phyloP scores from a whole-genome alignment of 805 yeast genomes.

The Metschnikowia orientalis region DNA sequence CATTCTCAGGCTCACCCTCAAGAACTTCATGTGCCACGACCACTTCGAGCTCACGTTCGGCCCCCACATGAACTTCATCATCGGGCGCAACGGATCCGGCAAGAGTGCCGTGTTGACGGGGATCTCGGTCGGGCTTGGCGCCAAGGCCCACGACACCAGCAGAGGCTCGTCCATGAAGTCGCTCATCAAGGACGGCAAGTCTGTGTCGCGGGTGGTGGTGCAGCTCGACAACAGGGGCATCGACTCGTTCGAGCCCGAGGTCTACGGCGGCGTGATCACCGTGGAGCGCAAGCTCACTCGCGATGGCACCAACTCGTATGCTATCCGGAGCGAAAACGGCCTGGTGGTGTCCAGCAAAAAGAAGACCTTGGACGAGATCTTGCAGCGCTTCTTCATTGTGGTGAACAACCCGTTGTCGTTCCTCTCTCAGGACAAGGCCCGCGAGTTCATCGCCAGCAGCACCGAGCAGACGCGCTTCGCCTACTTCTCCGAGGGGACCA shows the following conservation, averaged over 20 bases:
- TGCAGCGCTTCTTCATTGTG: conserved; percentile 68
- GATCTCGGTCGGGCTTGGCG: conserved; percentile 81
- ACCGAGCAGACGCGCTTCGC: conserved; percentile 67
- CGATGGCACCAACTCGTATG: conserved; percentile 51
- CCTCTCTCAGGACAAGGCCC: conserved; percentile 89
- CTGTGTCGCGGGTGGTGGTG: conserved; percentile 63
- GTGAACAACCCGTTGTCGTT: conserved; percentile 91
- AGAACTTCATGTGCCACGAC: conserved; percentile 88
- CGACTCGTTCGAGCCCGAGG: conserved; percentile 60
- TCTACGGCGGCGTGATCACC: conserved; percentile 63
- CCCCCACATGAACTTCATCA: conserved; percentile 77
- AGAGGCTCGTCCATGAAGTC: conserved; percentile 71
- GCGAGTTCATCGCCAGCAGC: conserved; percentile 78
- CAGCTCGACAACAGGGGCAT: conserved; percentile 59
- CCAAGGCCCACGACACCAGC: conserved; percentile 80
- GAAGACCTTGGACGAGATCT: conserved; percentile 60
- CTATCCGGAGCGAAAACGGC: conserved; percentile 49
- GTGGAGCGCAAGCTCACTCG: conserved; percentile 63
- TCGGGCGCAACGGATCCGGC: conserved; percentile 90
- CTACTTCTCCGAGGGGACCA: conserved; percentile 77
- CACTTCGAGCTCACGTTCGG: conserved; percentile 72
- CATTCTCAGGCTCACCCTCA: conserved; percentile 56
- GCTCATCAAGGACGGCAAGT: conserved; percentile 72
- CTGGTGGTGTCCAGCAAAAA: conserved; percentile 56
- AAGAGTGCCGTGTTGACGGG: conserved; percentile 87